Percentiles rank a stretch among this genome's conserved stretches.
Evolutionary conservation across 2,329 filamentous ascomycete genomes (phyloP).

Genomic region (Monilinia laxa): DNA sequence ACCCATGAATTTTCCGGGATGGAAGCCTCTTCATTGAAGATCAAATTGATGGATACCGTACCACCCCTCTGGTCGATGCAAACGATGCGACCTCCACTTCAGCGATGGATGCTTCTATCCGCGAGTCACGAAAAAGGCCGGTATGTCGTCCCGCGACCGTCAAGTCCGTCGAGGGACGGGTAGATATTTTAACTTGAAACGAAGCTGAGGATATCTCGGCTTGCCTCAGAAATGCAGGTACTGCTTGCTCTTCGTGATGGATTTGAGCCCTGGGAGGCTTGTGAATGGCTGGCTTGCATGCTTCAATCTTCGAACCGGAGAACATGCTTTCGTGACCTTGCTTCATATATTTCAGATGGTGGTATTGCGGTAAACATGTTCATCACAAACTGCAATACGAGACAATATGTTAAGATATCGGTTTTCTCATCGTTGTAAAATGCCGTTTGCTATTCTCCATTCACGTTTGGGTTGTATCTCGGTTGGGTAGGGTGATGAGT

Average conservation of each 20-base stretch:
- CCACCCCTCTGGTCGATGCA: slow-evolving; percentile 4
- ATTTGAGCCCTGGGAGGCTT: neutral
- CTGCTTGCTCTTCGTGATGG: slow-evolving; percentile 9
- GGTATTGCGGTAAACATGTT: slow-evolving; percentile 26
- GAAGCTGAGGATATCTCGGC: slow-evolving; percentile 33
- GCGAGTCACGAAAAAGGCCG: slow-evolving; percentile 12
- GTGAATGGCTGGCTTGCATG: slow-evolving; percentile 7
- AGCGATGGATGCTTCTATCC: slow-evolving; percentile 3
- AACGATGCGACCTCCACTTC: neutral
- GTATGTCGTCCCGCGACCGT: neutral
- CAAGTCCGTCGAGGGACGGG: slow-evolving; percentile 3
- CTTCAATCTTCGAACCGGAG: neutral
- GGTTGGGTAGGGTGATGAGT: neutral
- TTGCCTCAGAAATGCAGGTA: slow-evolving; percentile 29
- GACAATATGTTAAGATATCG: neutral
- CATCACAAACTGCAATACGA: slow-evolving; percentile 29
- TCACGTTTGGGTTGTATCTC: slow-evolving; percentile 8
- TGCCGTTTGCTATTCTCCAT: slow-evolving; percentile 5
- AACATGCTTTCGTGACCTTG: slow-evolving; percentile 13
- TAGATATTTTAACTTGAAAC: slow-evolving; percentile 32
- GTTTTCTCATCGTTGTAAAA: slow-evolving; percentile 1
- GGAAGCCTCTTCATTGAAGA: neutral
- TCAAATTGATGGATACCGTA: neutral
- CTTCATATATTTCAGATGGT: slow-evolving; percentile 9
- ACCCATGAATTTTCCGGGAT: neutral